Percentiles rank a stretch among this genome's conserved stretches.
These are phyloP conservation scores for Globisporangium nunn DNA, from an alignment of 352 stramenopile species.

Conservation along the genomic window DNA sequence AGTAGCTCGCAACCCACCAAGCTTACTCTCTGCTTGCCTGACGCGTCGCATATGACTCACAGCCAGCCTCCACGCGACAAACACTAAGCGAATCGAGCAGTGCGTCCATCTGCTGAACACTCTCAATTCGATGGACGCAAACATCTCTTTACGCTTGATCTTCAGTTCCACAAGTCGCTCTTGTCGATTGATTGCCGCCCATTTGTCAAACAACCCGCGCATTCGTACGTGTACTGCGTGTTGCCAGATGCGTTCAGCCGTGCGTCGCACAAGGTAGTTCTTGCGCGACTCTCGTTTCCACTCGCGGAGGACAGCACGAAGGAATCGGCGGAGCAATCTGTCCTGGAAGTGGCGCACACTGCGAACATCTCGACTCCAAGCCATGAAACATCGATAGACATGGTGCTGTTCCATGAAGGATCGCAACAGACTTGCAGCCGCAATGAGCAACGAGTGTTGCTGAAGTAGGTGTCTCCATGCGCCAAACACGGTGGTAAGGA, in stretches of 20 bases:
- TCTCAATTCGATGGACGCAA: constrained; percentile 27
- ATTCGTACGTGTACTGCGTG: constrained; percentile 27
- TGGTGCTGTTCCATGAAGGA: constrained; percentile 6
- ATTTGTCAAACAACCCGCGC: constrained; percentile 26
- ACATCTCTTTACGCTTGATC: constrained; percentile 14
- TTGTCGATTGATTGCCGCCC: constrained; percentile 11
- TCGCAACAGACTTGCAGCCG: neutral
- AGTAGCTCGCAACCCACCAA: constrained; percentile 4
- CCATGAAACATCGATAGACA: constrained; percentile 13
- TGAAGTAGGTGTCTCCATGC: neutral
- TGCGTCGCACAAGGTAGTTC: constrained; percentile 24
- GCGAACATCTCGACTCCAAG: constrained; percentile 16
- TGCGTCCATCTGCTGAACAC: constrained; percentile 32
- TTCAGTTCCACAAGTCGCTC: constrained; percentile 9
- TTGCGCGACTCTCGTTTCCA: constrained; percentile 20
- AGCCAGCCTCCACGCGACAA: constrained; percentile 21
- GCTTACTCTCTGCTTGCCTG: constrained; percentile 12
- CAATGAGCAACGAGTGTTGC: neutral
- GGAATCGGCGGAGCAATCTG: neutral
- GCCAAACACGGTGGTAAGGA: neutral
- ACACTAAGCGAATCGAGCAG: constrained; percentile 16
- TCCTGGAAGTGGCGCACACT: constrained; percentile 18
- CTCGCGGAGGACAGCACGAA: constrained; percentile 6
- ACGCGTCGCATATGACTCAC: constrained; percentile 7
- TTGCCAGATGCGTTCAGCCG: constrained; percentile 30